These are phyloP conservation scores for Tuber indicum DNA, from an alignment of 495 filamentous ascomycete genomes.

Conservation along the genomic window DNA sequence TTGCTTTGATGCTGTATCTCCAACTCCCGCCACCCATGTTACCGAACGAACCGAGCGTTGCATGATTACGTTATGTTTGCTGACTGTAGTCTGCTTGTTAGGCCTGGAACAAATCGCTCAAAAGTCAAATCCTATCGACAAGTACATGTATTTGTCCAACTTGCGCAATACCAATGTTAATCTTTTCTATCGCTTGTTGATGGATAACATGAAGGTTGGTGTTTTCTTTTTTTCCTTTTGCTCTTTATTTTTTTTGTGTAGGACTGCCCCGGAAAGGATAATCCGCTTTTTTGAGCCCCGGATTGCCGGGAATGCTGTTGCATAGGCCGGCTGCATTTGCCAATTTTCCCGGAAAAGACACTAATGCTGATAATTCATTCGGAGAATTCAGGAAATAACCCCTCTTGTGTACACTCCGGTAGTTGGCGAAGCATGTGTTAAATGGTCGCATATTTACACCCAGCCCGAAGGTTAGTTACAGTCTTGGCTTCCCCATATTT, in stretches of 20 bases:
- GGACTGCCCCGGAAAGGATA: constrained; percentile 6
- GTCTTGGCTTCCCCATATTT: not conserved
- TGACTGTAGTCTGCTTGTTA: constrained; percentile 36
- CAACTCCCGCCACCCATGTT: not conserved
- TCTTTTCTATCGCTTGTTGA: constrained; percentile 89
- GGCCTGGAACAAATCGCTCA: constrained; percentile 66
- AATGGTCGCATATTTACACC: constrained; percentile 94
- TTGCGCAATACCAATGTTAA: constrained; percentile 85
- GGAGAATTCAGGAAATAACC: constrained; percentile 59
- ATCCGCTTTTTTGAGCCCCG: not conserved
- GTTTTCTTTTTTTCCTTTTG: constrained; percentile 12
- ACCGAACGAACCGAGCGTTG: not conserved
- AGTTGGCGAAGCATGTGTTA: constrained; percentile 90
- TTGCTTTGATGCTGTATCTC: not conserved
- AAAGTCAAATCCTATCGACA: constrained; percentile 77
- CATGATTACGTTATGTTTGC: constrained; percentile 10
- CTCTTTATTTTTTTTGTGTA: not conserved
- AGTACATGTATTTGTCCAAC: constrained; percentile 85
- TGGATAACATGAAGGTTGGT: constrained; percentile 72
- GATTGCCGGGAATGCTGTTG: constrained; percentile 7
- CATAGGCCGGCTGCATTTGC: constrained; percentile 7
- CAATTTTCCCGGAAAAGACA: constrained; percentile 12
- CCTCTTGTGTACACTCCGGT: constrained; percentile 96
- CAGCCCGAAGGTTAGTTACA: constrained; percentile 67
- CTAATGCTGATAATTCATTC: constrained; percentile 20